These are phyloP conservation scores for Hanseniaspora valbyensis DNA, from an alignment of 805 yeast species.

Conservation along the genomic window DNA sequence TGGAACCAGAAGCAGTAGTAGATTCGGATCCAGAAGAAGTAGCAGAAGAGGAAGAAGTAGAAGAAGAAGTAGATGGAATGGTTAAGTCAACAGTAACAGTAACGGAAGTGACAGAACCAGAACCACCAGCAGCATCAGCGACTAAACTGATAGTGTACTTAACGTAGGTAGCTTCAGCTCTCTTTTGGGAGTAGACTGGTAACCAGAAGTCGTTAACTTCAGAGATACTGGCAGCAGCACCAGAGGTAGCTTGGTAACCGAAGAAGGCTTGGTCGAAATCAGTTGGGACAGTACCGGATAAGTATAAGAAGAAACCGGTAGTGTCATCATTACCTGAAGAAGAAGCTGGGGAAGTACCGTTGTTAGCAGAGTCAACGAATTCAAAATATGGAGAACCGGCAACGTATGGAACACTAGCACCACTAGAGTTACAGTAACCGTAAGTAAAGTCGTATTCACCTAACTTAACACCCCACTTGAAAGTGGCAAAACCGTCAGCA, in stretches of 20 bases:
- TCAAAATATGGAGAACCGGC: background rate
- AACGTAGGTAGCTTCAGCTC: slow-evolving; percentile 4
- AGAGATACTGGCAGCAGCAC: background rate
- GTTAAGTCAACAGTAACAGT: slow-evolving; percentile 3
- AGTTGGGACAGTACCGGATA: background rate
- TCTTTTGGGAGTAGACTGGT: background rate
- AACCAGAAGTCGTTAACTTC: slow-evolving; percentile 9
- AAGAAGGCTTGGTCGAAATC: background rate
- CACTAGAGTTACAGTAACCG: slow-evolving; percentile 1
- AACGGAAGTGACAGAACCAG: slow-evolving; percentile 2
- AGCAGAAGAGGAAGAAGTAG: background rate
- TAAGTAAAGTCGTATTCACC: background rate
- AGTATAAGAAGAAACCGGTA: slow-evolving; percentile 7
- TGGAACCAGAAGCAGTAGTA: background rate
- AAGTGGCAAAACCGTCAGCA: slow-evolving; percentile 6
- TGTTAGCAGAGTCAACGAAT: background rate
- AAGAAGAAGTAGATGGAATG: background rate
- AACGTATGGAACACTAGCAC: background rate
- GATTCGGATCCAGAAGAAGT: background rate
- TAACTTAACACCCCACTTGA: background rate
- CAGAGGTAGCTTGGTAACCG: background rate
- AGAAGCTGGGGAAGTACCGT: background rate
- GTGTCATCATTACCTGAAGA: slow-evolving; percentile 5
- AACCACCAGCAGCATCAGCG: slow-evolving; percentile 13
- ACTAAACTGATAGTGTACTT: slow-evolving; percentile 1